phyloP scores from a whole-genome alignment of 352 stramenopile species.

The Phytopythium kandeliae region DNA sequence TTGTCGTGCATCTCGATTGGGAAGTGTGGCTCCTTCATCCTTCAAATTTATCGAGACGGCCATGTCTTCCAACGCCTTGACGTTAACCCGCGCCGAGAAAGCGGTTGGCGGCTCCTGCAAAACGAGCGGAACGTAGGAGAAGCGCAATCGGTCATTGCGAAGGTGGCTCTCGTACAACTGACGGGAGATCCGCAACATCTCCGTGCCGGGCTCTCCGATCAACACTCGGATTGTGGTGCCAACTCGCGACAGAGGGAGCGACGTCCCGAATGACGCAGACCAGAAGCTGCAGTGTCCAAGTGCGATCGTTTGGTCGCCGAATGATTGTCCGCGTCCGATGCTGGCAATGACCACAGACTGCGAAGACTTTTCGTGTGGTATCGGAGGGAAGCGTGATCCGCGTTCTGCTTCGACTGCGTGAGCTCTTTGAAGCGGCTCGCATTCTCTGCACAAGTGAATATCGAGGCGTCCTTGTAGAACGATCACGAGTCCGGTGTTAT shows the following conservation, averaged over 20 bases:
- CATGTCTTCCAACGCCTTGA: not conserved
- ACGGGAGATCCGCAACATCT: conserved; percentile 36
- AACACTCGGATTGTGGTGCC: conserved; percentile 23
- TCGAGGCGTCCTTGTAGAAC: conserved; percentile 3
- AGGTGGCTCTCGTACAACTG: conserved; percentile 28
- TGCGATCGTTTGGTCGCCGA: conserved; percentile 51
- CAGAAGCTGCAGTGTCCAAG: conserved; percentile 31
- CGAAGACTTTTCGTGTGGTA: not conserved
- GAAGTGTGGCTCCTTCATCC: not conserved
- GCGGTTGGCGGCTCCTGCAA: not conserved
- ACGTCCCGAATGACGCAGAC: conserved; percentile 1
- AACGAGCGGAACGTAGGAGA: conserved; percentile 23
- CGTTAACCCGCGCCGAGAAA: no score
- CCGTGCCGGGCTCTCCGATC: conserved; percentile 31
- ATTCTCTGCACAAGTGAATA: not conserved
- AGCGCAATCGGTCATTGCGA: conserved; percentile 31
- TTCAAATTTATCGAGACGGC: not conserved
- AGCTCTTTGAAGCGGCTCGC: not conserved
- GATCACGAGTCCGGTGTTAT: not conserved
- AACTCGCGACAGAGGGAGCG: conserved; percentile 6
- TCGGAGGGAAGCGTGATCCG: not conserved
- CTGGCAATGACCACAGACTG: conserved; percentile 15
- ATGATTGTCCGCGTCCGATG: conserved; percentile 31
- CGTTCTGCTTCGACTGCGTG: not conserved
- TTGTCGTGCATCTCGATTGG: conserved; percentile 9